Base-by-base conservation (phyloP, 208 protist species). In the Trypanosoma avium region DNA sequence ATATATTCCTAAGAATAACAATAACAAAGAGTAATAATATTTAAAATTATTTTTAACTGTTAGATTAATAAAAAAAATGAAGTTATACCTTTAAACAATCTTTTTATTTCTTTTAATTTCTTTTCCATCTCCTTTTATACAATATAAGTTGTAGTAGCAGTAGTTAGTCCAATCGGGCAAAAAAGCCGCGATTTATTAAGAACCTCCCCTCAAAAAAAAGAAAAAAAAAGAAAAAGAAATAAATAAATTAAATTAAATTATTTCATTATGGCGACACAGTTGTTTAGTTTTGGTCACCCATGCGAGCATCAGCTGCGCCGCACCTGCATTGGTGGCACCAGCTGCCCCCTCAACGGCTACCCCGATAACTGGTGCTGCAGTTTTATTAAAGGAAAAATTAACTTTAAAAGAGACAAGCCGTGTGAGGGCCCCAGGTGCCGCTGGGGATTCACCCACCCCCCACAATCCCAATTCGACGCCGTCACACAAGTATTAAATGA, bases 371-470 rank as follows among this genome's bases (percentile, higher is more conserved):
- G 89, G 86, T 95, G 89, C 72, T 95, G 89, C 65, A 93, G 86
- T 56, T 95, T 82, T 48, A 90, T 95, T 59, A 95, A 95, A 50
- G 89, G 89, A 1, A 95, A 95, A 61, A 95, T 95, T 29, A 91
- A 92, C 66, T 95, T 95, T 50, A 93, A 93, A 69, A 81, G 89
- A n/a, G 89, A 95, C 59, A 92, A 92, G 58, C 89, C 89, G 24
- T 95, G 89, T 57, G 89, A 95, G 67, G 89, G 89, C 0, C 70
- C 75, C 27, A 81, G 86, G 15, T 95, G 89, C 52, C 84, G 86
- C 29, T 95, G 89, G 86, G 86, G 86, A 66, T 95, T 88, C 53
- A 86, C 77, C 0, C 89, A 95, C 69, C 89, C 89, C 8, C 73
- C 86, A 0, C 83, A 90, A 60, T 60, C 65, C 21, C 86, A 90